Conservation (phyloP, 1,284 basidiomycete genomes). For the Bjerkandera adusta region DNA sequence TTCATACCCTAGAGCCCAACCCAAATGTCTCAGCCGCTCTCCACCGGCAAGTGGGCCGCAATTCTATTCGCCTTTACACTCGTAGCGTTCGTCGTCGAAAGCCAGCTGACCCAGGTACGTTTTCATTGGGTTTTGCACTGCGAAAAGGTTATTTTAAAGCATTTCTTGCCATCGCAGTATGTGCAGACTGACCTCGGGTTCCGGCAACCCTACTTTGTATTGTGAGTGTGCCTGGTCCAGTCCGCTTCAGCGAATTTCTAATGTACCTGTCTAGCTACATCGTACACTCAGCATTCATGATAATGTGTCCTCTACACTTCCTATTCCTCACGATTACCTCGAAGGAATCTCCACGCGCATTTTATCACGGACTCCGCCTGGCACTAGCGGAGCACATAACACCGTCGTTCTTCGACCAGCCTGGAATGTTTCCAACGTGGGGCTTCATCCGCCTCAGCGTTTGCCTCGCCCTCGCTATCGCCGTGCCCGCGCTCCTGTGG, state of each 20-base stretch:
- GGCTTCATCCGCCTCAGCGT: conserved; percentile 45
- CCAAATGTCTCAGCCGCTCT: conserved; percentile 5
- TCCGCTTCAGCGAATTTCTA: neutral
- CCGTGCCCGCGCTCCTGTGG: conserved; percentile 67
- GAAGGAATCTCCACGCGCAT: conserved; percentile 40
- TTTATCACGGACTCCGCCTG: conserved; percentile 47
- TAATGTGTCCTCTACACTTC: conserved; percentile 73
- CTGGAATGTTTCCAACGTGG: conserved; percentile 39
- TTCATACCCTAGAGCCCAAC: no score
- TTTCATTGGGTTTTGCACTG: neutral
- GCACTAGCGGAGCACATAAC: conserved; percentile 55
- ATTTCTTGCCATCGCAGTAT: conserved; percentile 63
- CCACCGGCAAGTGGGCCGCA: conserved; percentile 38
- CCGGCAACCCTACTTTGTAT: conserved; percentile 75
- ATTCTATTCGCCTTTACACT: conserved; percentile 52
- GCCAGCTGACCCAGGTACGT: conserved; percentile 65
- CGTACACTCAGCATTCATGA: conserved; percentile 67
- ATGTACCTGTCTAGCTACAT: conserved; percentile 50
- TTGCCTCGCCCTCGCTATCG: conserved; percentile 56
- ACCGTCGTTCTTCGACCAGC: conserved; percentile 25
- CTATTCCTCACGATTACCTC: conserved; percentile 53
- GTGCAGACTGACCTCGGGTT: conserved; percentile 71
- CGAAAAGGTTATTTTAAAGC: neutral
- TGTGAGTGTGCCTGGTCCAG: conserved; percentile 44
- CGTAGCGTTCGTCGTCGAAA: conserved; percentile 66